Evolutionary conservation across 2,329 filamentous ascomycete genomes (phyloP).

Genomic region (Calonectria pseudoreteaudii): DNA sequence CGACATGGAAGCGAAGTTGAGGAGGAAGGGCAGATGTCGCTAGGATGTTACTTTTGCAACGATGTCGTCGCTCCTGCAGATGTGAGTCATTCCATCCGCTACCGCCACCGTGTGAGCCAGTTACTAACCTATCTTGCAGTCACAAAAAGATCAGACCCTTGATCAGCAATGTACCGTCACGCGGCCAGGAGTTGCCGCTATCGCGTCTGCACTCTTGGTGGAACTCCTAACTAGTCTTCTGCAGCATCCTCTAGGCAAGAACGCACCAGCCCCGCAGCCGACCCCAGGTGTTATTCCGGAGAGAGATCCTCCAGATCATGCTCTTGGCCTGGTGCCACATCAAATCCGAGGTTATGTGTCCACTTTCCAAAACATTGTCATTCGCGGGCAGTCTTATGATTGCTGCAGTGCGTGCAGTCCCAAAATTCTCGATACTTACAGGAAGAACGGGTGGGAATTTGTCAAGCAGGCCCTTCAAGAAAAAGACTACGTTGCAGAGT

Average conservation of each 20-base stretch:
- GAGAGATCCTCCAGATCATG: constrained; percentile 68
- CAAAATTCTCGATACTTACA: constrained; percentile 76
- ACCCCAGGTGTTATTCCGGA: constrained; percentile 58
- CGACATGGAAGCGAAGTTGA: constrained; percentile 80
- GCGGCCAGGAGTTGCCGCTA: constrained; percentile 89
- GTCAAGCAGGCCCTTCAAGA: constrained; percentile 80
- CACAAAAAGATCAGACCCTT: constrained; percentile 91
- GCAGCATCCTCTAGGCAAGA: constrained; percentile 82
- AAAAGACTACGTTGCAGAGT: constrained; percentile 81
- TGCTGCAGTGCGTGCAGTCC: constrained; percentile 85
- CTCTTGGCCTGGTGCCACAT: constrained; percentile 80
- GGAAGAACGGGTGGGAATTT: constrained; percentile 78
- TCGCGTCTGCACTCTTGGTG: constrained; percentile 90
- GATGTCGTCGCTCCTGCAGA: constrained; percentile 95
- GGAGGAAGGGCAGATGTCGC: constrained; percentile 69
- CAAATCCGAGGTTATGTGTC: constrained; percentile 83
- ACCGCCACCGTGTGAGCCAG: background rate
- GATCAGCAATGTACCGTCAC: constrained; percentile 99
- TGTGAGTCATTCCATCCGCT: constrained; percentile 66
- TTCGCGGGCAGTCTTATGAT: constrained; percentile 81
- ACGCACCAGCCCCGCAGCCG: constrained; percentile 67
- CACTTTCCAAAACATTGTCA: constrained; percentile 78
- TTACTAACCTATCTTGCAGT: constrained; percentile 62
- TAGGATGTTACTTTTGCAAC: constrained; percentile 99
- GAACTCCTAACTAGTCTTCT: constrained; percentile 89